phyloP scores from a whole-genome alignment of 108 stramenopile genomes.

The Discostella stelligeroides region DNA sequence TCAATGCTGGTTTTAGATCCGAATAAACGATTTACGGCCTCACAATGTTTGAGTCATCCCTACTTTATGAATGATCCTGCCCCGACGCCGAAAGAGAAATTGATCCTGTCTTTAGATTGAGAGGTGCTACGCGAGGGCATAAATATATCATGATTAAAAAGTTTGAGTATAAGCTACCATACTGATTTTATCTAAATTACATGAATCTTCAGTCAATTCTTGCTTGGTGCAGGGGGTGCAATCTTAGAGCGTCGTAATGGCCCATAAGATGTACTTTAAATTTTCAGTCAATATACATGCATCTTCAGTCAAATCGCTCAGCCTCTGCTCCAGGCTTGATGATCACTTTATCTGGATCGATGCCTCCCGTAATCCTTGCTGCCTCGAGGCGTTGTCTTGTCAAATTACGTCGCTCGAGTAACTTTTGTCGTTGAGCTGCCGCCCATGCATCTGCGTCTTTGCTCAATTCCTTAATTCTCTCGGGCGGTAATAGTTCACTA shows the following conservation, averaged over 20 bases:
- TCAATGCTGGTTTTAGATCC: constrained; percentile 87
- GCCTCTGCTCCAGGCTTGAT: constrained; percentile 36
- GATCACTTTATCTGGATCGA: constrained; percentile 42
- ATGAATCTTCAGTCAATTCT: background rate
- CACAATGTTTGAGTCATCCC: constrained; percentile 82
- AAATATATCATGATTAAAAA: background rate
- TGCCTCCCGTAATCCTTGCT: constrained; percentile 34
- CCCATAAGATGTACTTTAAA: no score
- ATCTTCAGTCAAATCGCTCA: constrained; percentile 44
- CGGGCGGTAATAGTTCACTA: constrained; percentile 81
- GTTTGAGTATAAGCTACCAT: background rate
- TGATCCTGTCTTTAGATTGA: constrained; percentile 55
- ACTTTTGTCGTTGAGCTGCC: constrained; percentile 58
- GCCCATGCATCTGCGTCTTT: constrained; percentile 90
- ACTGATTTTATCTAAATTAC: background rate
- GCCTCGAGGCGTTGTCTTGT: constrained; percentile 67
- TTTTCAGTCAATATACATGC: no score
- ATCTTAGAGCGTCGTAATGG: no score
- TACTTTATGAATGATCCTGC: constrained; percentile 88
- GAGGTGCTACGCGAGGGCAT: background rate
- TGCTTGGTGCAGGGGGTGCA: no score
- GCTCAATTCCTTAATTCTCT: constrained; percentile 72
- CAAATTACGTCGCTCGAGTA: constrained; percentile 65
- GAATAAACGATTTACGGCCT: constrained; percentile 83
- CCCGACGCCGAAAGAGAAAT: constrained; percentile 84